These are phyloP conservation scores for Epichloe sibirici DNA, from an alignment of 2,329 filamentous ascomycete genomes.

Conservation along the genomic window DNA sequence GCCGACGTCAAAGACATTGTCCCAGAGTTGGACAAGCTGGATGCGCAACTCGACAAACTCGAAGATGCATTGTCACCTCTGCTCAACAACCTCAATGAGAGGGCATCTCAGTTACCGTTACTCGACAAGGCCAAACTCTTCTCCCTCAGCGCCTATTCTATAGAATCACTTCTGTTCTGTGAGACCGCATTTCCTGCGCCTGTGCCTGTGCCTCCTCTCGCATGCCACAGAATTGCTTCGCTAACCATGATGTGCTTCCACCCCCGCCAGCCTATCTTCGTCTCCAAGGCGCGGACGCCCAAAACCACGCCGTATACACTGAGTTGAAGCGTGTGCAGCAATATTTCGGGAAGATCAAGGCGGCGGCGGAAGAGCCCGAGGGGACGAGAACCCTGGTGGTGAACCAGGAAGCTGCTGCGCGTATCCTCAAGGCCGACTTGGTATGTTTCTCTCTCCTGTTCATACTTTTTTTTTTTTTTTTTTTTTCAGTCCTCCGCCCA, in stretches of 20 bases:
- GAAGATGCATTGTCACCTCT: conserved; percentile 66
- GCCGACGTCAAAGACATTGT: conserved; percentile 41
- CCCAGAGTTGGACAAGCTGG: conserved; percentile 60
- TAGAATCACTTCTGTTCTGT: conserved; percentile 88
- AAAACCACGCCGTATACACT: conserved; percentile 69
- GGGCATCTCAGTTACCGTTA: conserved; percentile 70
- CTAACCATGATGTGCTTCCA: neutral
- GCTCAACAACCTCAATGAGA: conserved; percentile 51
- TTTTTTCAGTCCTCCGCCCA: too few species aligned
- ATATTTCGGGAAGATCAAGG: conserved; percentile 88
- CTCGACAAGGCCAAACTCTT: conserved; percentile 92
- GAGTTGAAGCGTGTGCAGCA: conserved; percentile 80
- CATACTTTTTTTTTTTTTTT: neutral
- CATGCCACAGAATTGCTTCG: too few species aligned
- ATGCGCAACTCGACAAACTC: conserved; percentile 67
- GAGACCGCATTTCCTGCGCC: conserved; percentile 16
- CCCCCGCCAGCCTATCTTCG: conserved; percentile 52
- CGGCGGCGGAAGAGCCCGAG: conserved; percentile 52
- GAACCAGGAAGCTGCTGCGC: conserved; percentile 64
- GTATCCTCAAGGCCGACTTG: conserved; percentile 74
- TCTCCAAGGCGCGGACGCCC: conserved; percentile 69
- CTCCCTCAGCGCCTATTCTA: conserved; percentile 73
- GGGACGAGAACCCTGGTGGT: conserved; percentile 40
- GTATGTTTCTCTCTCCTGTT: conserved; percentile 30
- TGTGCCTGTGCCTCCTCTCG: neutral